Conservation (phyloP, 352 stramenopile genomes). For the Phytophthora parvispora region DNA sequence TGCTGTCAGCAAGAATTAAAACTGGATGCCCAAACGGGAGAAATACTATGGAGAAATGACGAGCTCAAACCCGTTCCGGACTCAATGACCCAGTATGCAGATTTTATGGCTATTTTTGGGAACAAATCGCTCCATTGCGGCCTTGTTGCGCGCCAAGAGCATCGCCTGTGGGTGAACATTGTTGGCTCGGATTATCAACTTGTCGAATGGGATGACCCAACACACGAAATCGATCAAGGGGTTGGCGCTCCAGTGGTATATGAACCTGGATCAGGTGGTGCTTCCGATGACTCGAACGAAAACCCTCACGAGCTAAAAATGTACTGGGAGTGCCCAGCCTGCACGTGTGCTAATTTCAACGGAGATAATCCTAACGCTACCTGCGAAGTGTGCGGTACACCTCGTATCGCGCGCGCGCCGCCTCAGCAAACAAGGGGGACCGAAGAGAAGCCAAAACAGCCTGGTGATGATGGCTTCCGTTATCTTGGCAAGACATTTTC, state of each 20-base stretch:
- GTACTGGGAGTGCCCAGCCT: conserved; percentile 90
- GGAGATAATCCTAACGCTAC: conserved; percentile 81
- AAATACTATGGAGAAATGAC: conserved; percentile 94
- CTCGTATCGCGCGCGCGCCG: conserved; percentile 37
- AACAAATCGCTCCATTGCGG: conserved; percentile 90
- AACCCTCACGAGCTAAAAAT: conserved; percentile 77
- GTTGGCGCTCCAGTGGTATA: conserved; percentile 75
- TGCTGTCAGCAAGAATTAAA: conserved; percentile 87
- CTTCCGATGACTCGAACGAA: conserved; percentile 11
- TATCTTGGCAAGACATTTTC: conserved; percentile 76
- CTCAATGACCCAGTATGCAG: conserved; percentile 91
- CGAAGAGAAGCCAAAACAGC: conserved; percentile 36
- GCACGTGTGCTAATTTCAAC: conserved; percentile 91
- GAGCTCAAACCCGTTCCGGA: conserved; percentile 92
- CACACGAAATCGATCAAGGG: conserved; percentile 81
- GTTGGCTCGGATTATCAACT: conserved; percentile 90
- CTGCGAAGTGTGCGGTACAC: conserved; percentile 84
- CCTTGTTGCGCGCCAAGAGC: conserved; percentile 86
- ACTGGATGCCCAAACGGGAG: conserved; percentile 86
- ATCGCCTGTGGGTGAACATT: conserved; percentile 92
- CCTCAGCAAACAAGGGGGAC: conserved; percentile 18
- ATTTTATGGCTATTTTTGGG: conserved; percentile 89
- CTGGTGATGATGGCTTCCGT: conserved; percentile 53
- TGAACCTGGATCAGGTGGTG: conserved; percentile 22
- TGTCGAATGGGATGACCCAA: conserved; percentile 90